Evolutionary conservation across 2,329 filamentous ascomycete species (phyloP), one percentile per base, ranked within the genome.

Genomic region (Lasiodiplodia sp.): DNA sequence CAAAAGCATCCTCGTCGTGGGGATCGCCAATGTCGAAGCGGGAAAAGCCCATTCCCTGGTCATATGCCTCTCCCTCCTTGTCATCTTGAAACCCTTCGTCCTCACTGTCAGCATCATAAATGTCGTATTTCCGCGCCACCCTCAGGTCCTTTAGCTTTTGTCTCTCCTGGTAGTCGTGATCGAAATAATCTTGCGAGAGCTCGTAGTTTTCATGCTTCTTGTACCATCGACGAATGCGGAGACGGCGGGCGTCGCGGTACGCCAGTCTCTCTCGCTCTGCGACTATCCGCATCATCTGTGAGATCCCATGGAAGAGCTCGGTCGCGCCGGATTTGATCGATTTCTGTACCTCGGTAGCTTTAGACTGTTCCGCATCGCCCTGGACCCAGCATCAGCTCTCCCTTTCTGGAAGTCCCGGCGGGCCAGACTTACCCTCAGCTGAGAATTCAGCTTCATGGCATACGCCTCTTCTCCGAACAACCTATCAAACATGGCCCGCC

Each of bases 401-500:
- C 18, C 8, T 10, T 8, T n/a, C n/a, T 16, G n/a, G 44, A 8
- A 47, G 44, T n/a, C n/a, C 44, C 18, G 31, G 31, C 4, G 23
- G 31, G 10, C 31, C 5, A 21, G 16, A n/a, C 40, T 37, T 63
- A 63, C 58, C 31, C 44, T 63, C 11, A 44, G 8, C 25, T n/a
- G 25, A 14, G 34, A 49, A n/a, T 63, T 63, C 31, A 65, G 21
- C n/a, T 23, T 55, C 62, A 53, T 52, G 10, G 51, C 62, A 31
- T 55, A 40, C 21, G 8, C 21, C 31, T 77, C 71, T 60, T 79
- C 77, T n/a, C 76, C 71, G 69, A 77, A 79, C 56, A 79, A 77
- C 18, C 72, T 70, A 3, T 71, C 60, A 12, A 77, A 71, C 74
- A 76, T 75, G 2, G 66, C 67, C 8, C 73, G 70, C 77, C 77